Percentiles rank a stretch among this genome's conserved stretches.
Conservation (phyloP, 495 filamentous ascomycete genomes). For the Tetracladium marchalianum region DNA sequence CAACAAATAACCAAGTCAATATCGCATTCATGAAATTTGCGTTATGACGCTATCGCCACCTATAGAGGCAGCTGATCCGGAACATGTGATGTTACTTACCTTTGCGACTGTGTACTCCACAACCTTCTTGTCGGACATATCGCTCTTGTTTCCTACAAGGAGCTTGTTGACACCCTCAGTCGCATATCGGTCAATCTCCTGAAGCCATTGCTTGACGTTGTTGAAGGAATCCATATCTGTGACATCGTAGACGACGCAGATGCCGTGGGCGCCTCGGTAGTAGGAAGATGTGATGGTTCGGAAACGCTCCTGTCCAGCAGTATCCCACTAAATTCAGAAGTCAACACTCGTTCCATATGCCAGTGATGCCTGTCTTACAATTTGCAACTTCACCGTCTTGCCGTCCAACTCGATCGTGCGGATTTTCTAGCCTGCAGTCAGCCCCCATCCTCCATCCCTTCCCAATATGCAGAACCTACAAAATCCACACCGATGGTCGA, state of each 20-base stretch:
- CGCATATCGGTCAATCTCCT: slow-evolving; percentile 97
- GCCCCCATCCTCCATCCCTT: slow-evolving; percentile 7
- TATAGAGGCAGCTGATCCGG: slow-evolving; percentile 11
- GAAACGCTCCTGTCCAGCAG: slow-evolving; percentile 97
- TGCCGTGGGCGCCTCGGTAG: slow-evolving; percentile 96
- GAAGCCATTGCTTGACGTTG: slow-evolving; percentile 99
- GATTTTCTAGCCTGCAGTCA: slow-evolving; percentile 71
- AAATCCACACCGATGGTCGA: slow-evolving; percentile 99
- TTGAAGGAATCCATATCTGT: slow-evolving; percentile 99
- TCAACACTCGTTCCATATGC: background rate
- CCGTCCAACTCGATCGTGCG: slow-evolving; percentile 97
- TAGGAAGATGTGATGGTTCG: slow-evolving; percentile 99
- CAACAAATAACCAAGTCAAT: background rate
- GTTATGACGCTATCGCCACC: slow-evolving; percentile 7
- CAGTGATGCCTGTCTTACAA: slow-evolving; percentile 49
- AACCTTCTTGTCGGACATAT: slow-evolving; percentile 99
- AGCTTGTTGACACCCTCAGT: slow-evolving; percentile 99
- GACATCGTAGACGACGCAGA: slow-evolving; percentile 99
- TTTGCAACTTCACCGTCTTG: slow-evolving; percentile 99
- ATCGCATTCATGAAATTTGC: background rate
- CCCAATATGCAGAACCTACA: slow-evolving; percentile 43
- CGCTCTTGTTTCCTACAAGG: slow-evolving; percentile 98
- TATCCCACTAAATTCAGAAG: slow-evolving; percentile 73
- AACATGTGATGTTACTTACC: slow-evolving; percentile 41
- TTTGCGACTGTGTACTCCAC: slow-evolving; percentile 99